Evolutionary conservation across 2,329 filamentous ascomycete genomes (phyloP), one percentile per base, ranked within the genome.

Genomic region (Hymenoscyphus repandus): DNA sequence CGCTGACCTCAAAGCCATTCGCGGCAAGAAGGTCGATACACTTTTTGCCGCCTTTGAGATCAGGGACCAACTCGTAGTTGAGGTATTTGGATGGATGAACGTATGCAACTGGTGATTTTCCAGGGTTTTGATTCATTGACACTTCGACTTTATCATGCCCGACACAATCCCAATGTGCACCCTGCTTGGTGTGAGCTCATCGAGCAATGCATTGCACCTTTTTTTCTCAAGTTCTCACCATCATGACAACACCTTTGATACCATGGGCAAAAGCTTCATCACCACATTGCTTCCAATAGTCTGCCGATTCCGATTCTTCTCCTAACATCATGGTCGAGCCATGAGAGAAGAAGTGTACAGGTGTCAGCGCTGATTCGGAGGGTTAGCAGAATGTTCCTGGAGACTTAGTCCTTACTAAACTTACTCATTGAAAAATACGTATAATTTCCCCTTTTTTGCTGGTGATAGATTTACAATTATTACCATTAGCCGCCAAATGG

Each of bases 311-410:
- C 12, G 76, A 79, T 58, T 83, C 76, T 61, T 86, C 83, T 33
- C 82, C 83, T 12, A 86, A 69, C 83, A 86, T 86, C 81, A 85
- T 85, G 36, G 82, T 86, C 12, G 81, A 84, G 62, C 83, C 83
- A 74, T 86, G 83, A 2, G 82, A 84, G 67, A 86, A 86, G 55
- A 63, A 63, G 39, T 62, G 61, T 1, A 63, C 59, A 5, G 58
- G 59, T n/a, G n/a, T n/a, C n/a, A n/a, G n/a, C n/a, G n/a, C n/a
- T n/a, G n/a, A n/a, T n/a, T n/a, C n/a, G n/a, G n/a, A n/a, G n/a
- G n/a, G n/a, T n/a, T n/a, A n/a, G n/a, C n/a, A n/a, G n/a, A n/a
- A n/a, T n/a, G n/a, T n/a, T n/a, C n/a, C n/a, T n/a, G n/a, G n/a
- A n/a, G n/a, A n/a, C n/a, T n/a, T n/a, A n/a, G n/a, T n/a, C n/a